Evolutionary conservation across 2,329 filamentous ascomycete genomes (phyloP).

Genomic region (Chrysoporthe puriensis): DNA sequence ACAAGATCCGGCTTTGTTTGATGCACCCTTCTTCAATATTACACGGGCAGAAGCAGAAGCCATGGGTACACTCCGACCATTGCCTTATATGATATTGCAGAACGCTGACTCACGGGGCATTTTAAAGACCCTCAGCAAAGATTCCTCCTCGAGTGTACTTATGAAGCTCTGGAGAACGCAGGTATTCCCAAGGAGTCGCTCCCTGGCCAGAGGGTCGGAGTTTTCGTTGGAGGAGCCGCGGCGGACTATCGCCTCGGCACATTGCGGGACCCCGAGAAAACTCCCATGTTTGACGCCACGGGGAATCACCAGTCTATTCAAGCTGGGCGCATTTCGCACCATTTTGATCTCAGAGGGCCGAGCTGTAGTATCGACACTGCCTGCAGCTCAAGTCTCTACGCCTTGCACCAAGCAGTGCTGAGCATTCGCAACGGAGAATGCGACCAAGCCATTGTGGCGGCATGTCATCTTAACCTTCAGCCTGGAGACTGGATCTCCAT

Average conservation of each 20-base stretch:
- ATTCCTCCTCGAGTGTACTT: constrained; percentile 40
- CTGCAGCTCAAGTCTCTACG: constrained; percentile 31
- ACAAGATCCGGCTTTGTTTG: constrained; percentile 36
- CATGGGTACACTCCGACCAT: constrained; percentile 36
- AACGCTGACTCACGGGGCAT: background rate
- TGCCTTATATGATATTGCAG: background rate
- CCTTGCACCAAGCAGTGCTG: constrained; percentile 39
- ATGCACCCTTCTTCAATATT: constrained; percentile 43
- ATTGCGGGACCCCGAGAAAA: constrained; percentile 29
- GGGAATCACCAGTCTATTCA: constrained; percentile 30
- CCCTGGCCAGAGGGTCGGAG: constrained; percentile 37
- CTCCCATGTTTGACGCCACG: constrained; percentile 29
- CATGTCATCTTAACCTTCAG: constrained; percentile 19
- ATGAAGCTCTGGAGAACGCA: constrained; percentile 41
- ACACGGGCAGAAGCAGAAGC: constrained; percentile 40
- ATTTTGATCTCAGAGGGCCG: constrained; percentile 37
- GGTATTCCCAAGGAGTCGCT: constrained; percentile 38
- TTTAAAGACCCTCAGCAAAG: constrained; percentile 37
- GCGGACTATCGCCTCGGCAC: constrained; percentile 31
- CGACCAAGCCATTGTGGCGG: constrained; percentile 31
- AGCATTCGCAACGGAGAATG: constrained; percentile 37
- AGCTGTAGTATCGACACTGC: constrained; percentile 39
- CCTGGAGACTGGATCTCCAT: constrained; percentile 29
- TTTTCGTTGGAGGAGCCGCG: constrained; percentile 36
- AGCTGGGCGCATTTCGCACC: constrained; percentile 35